phyloP scores from a whole-genome alignment of 768 basidiomycete species.

The Flagelloscypha sp. region DNA sequence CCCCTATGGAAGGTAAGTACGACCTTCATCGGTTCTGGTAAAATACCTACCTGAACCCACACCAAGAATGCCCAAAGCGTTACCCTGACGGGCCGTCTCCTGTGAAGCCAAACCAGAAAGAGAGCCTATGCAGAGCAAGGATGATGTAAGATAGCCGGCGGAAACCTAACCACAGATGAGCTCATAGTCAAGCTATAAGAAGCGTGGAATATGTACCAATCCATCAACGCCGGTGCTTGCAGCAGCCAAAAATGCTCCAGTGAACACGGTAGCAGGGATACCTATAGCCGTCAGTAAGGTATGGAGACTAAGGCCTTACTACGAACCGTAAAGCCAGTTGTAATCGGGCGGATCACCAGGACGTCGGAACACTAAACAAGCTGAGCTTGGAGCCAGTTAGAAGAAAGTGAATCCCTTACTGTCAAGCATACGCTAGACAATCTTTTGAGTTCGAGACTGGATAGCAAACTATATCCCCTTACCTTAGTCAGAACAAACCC shows the following conservation, averaged over 20 bases:
- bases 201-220: conserved; percentile 78
- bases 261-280: conserved; percentile 73
- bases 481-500: conserved; percentile 88
- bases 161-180: conserved; percentile 79
- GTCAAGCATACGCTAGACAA: conserved; percentile 86
- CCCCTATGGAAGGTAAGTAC: too few species aligned
- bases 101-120: conserved; percentile 76
- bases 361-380: conserved; percentile 31
- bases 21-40: too few species aligned
- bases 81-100: conserved; percentile 79
- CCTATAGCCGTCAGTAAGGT: too few species aligned
- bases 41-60: conserved; percentile 76
- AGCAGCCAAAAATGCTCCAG: conserved; percentile 74
- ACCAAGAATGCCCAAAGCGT: conserved; percentile 79
- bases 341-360: conserved; percentile 85
- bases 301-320: too few species aligned
- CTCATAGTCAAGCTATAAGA: too few species aligned
- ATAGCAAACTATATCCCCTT: too few species aligned
- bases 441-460: too few species aligned
- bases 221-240: conserved; percentile 81
- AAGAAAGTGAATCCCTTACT: conserved; percentile 34
- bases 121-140: conserved; percentile 40
- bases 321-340: conserved; percentile 75
- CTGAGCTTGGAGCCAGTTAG: not conserved
- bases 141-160: conserved; percentile 2